Percentiles rank a stretch among this genome's conserved stretches.
phyloP scores from a whole-genome alignment of 257 asterid genomes.

The Salvia rosmarinus region DNA sequence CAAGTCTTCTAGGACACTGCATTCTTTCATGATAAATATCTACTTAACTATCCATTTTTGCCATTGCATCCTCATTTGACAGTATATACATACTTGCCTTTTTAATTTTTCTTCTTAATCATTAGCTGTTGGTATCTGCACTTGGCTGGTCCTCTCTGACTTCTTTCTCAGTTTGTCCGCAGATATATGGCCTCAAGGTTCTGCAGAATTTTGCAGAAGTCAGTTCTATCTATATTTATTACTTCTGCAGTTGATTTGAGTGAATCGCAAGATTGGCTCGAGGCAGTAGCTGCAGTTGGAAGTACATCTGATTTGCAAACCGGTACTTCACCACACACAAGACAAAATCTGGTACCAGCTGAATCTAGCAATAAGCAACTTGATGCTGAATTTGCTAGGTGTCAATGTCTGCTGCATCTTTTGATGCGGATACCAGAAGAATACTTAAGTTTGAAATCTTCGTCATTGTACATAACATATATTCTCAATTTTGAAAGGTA shows the following conservation, averaged over 20 bases:
- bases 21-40: background rate
- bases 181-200: slow-evolving; percentile 77
- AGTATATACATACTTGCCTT: slow-evolving; percentile 14
- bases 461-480: slow-evolving; percentile 54
- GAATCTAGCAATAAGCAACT: slow-evolving; percentile 42
- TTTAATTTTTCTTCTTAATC: slow-evolving; percentile 6
- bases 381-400: slow-evolving; percentile 47
- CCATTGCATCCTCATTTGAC: slow-evolving; percentile 6
- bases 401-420: slow-evolving; percentile 60
- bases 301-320: slow-evolving; percentile 37
- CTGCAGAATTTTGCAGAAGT: slow-evolving; percentile 67
- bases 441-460: slow-evolving; percentile 59
- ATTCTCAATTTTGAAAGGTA: slow-evolving; percentile 94
- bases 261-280: slow-evolving; percentile 61
- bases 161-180: slow-evolving; percentile 66
- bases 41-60: slow-evolving; percentile 23
- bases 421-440: slow-evolving; percentile 81
- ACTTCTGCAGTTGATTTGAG: slow-evolving; percentile 57
- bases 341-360: slow-evolving; percentile 38
- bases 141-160: slow-evolving; percentile 41
- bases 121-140: slow-evolving; percentile 12
- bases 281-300: slow-evolving; percentile 51
- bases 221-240: slow-evolving; percentile 55
- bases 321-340: slow-evolving; percentile 31
- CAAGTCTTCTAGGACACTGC: background rate